Conservation (phyloP, 768 basidiomycete genomes). For the Pleurotus pulmonarius region DNA sequence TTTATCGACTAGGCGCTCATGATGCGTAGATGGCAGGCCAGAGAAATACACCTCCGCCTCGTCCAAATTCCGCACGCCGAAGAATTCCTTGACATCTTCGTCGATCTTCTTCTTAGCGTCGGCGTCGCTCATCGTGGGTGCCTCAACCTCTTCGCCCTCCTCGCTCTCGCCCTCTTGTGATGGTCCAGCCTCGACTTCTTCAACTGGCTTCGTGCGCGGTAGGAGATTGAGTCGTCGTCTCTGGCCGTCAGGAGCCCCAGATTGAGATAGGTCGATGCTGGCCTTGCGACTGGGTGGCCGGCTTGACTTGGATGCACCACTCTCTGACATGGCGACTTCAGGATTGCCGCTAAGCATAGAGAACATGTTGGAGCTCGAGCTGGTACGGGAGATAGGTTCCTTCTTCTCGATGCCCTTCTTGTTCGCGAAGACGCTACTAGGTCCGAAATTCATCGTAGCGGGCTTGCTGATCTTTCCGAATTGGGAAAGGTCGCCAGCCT, state of each 20-base stretch:
- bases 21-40: slow-evolving; percentile 61
- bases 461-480: slow-evolving; percentile 83
- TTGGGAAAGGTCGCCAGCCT: slow-evolving; percentile 82
- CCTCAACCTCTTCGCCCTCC: slow-evolving; percentile 36
- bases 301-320: slow-evolving; percentile 43
- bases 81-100: slow-evolving; percentile 86
- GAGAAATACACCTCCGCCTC: slow-evolving; percentile 89
- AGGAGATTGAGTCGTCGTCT: slow-evolving; percentile 72
- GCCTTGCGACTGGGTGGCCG: slow-evolving; percentile 46
- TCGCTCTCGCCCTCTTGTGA: slow-evolving; percentile 48
- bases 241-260: slow-evolving; percentile 47
- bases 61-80: slow-evolving; percentile 74
- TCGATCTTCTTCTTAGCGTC: slow-evolving; percentile 73
- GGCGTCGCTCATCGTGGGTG: slow-evolving; percentile 55
- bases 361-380: slow-evolving; percentile 84
- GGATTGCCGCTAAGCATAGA: slow-evolving; percentile 70
- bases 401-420: slow-evolving; percentile 65
- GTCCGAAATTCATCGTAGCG: slow-evolving; percentile 74
- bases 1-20: slow-evolving; percentile 67
- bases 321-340: slow-evolving; percentile 51
- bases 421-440: slow-evolving; percentile 77
- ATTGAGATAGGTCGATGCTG: slow-evolving; percentile 45
- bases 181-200: slow-evolving; percentile 32
- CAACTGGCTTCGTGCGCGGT: slow-evolving; percentile 74
- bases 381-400: slow-evolving; percentile 75